Conservation (phyloP, 768 basidiomycete species). For the Boletus pseudopeckii region DNA sequence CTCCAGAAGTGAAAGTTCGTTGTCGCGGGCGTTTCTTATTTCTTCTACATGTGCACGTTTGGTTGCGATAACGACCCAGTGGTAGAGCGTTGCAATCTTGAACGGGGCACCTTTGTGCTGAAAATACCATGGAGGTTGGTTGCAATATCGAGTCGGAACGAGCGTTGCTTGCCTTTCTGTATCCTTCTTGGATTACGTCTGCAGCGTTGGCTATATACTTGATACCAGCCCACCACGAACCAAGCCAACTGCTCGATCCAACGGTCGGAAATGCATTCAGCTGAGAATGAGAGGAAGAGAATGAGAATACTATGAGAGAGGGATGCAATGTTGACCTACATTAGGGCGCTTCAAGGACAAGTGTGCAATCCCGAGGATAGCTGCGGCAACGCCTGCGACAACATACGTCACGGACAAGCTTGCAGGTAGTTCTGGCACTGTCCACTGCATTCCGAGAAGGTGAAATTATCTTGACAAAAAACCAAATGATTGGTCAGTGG, state of each 20-base stretch:
- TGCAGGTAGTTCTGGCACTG: background rate
- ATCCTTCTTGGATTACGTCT: constrained; percentile 30
- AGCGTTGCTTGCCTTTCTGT: constrained; percentile 21
- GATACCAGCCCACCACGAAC: constrained; percentile 25
- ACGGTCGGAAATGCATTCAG: constrained; percentile 29
- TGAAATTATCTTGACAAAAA: background rate
- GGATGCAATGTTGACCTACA: background rate
- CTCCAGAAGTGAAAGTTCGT: constrained; percentile 33
- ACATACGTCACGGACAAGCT: background rate
- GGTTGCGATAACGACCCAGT: constrained; percentile 39
- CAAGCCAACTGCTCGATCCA: constrained; percentile 21
- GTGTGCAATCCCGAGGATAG: background rate
- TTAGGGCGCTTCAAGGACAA: background rate
- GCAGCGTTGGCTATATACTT: constrained; percentile 15
- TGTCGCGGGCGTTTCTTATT: constrained; percentile 37
- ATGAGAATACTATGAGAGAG: background rate
- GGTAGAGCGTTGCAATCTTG: constrained; percentile 26
- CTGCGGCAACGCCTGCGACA: background rate
- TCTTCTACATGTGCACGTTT: constrained; percentile 36
- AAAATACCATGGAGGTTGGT: background rate
- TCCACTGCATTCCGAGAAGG: background rate
- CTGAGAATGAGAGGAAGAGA: constrained; percentile 4
- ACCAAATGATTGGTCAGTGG: too few species aligned
- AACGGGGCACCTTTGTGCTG: constrained; percentile 29
- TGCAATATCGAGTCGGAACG: background rate